Conservation (phyloP, 108 stramenopile genomes). For the Nitzschia sp. region DNA sequence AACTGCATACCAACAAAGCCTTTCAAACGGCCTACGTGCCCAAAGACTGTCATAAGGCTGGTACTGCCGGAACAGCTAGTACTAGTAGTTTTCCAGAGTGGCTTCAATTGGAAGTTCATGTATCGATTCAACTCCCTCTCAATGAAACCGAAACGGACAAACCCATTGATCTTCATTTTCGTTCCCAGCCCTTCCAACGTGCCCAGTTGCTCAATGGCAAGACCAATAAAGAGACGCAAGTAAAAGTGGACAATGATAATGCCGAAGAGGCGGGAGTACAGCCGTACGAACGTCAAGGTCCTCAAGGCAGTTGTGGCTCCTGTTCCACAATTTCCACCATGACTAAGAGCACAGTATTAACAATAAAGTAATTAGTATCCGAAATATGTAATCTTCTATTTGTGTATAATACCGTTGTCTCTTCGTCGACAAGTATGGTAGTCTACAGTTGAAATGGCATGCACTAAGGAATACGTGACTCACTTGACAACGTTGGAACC, state of each 20-base stretch:
- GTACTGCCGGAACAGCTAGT: background rate
- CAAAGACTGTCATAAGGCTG: background rate
- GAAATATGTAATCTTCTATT: background rate
- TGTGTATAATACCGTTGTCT: background rate
- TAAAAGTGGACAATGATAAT: no score
- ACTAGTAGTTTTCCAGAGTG: no score
- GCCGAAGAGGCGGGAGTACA: background rate
- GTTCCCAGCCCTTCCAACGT: no score
- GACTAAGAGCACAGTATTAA: constrained; percentile 13
- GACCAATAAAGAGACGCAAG: no score
- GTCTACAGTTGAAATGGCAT: constrained; percentile 20
- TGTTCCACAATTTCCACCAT: background rate
- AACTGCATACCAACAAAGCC: constrained; percentile 24
- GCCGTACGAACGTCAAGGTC: background rate
- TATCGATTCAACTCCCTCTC: constrained; percentile 30
- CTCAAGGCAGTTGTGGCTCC: background rate
- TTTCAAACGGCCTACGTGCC: no score
- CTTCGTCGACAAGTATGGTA: background rate
- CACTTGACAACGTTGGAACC: background rate
- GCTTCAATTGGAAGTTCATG: background rate
- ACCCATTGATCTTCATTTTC: constrained; percentile 7
- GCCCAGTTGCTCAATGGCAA: no score
- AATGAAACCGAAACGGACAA: constrained; percentile 13
- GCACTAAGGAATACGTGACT: no score
- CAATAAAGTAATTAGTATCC: constrained; percentile 29